Evolutionary conservation across 2,329 filamentous ascomycete genomes (phyloP), one percentile per base, ranked within the genome.

Genomic region (Aspergillus novofumigatus): DNA sequence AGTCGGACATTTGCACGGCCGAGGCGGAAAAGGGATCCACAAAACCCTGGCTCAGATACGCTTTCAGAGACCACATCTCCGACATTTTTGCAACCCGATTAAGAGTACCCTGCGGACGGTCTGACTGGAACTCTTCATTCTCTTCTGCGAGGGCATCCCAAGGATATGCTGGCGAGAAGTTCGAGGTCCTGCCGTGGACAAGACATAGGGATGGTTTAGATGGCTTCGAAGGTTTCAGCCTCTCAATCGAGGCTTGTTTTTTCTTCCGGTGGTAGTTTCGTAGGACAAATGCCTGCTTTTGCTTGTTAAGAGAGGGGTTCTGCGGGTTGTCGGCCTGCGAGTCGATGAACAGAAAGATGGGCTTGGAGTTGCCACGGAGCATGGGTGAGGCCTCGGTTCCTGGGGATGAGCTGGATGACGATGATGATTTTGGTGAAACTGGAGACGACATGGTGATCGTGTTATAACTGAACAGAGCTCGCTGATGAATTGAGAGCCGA

Each of bases 261-360:
- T 42, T 52, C 25, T 54, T 53, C 23, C 35, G 41, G 25, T 59
- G 54, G 21, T 47, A 53, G 8, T 48, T 59, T 38, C 41, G 50
- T 38, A 47, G 47, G 14, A 59, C 41, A 14, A 56, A 59, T 3
- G 57, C 50, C 26, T 56, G 54, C 26, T 59, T 56, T 29, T 56
- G 44, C 25, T 44, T 51, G 14, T 14, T 28, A 2, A 55, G 21
- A 3, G 29, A 51, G 14, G 51, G 32, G 17, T 56, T 51, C 10
- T 53, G n/a, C 25, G 53, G 26, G 9, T 44, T 51, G 21, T 59
- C 57, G 1, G 54, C 35, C 26, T 48, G 45, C 21, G 29, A 51
- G 42, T 59, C 45, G 14, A 59, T 44, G 17, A 53, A 55, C 2
- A 53, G n/a, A 23, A 57, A 57, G 8, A 29, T 44, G 4, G 54